phyloP scores from a whole-genome alignment of 2,329 filamentous ascomycete species.

The Elsinoe fawcettii region DNA sequence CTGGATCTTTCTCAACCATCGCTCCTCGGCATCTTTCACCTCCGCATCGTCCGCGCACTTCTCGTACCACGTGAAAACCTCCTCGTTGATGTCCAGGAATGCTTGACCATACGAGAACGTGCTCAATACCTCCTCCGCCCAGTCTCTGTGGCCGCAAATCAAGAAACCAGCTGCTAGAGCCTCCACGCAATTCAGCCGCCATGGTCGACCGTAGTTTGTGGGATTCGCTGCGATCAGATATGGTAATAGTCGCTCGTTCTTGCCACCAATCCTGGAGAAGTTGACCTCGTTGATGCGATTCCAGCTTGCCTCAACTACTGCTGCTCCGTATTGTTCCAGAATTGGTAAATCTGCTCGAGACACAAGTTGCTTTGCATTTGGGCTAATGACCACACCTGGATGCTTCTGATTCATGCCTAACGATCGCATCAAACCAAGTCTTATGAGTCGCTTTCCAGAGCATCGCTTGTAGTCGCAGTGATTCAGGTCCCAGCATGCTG shows the following conservation, averaged over 20 bases:
- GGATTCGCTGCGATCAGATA: constrained; percentile 95
- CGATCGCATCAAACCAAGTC: constrained; percentile 85
- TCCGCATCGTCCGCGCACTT: constrained; percentile 72
- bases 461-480: constrained; percentile 97
- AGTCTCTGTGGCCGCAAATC: constrained; percentile 86
- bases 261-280: constrained; percentile 84
- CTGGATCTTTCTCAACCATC: constrained; percentile 85
- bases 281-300: constrained; percentile 85
- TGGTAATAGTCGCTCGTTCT: constrained; percentile 81
- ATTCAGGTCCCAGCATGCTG: constrained; percentile 94
- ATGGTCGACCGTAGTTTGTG: constrained; percentile 95
- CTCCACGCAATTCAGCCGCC: constrained; percentile 92
- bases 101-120: constrained; percentile 83
- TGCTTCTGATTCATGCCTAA: constrained; percentile 87
- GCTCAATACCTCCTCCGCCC: constrained; percentile 75
- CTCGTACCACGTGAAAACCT: constrained; percentile 74
- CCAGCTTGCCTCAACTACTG: constrained; percentile 97
- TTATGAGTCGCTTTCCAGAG: constrained; percentile 90
- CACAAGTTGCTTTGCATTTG: constrained; percentile 80
- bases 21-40: constrained; percentile 75
- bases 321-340: constrained; percentile 81
- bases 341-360: constrained; percentile 75
- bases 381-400: constrained; percentile 85
- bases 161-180: constrained; percentile 86
- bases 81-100: constrained; percentile 85